Conservation (phyloP, 495 filamentous ascomycete genomes). For the Neurospora sublineolata region DNA sequence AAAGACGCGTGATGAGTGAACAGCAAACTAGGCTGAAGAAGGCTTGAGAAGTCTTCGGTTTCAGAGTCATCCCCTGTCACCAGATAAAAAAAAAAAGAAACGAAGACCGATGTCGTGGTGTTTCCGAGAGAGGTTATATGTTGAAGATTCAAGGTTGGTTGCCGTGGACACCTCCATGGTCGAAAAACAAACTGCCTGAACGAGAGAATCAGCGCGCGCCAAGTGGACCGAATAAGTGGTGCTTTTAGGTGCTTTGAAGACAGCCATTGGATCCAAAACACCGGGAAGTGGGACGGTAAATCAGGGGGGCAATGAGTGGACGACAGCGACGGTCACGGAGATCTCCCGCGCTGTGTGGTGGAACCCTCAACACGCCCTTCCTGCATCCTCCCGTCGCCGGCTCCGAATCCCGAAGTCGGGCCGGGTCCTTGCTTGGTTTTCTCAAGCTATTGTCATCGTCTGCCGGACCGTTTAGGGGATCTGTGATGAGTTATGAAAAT, state of each 20-base stretch:
- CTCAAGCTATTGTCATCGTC: background rate
- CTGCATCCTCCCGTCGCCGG: background rate
- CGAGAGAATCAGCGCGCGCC: background rate
- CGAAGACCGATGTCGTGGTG: background rate
- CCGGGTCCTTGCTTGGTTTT: background rate
- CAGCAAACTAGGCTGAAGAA: background rate
- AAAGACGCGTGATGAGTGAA: background rate
- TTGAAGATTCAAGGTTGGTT: background rate
- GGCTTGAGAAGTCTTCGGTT: background rate
- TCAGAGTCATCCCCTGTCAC: background rate
- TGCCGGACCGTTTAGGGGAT: background rate
- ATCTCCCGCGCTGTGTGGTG: background rate
- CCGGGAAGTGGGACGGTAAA: background rate
- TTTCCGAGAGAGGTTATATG: background rate
- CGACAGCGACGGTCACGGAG: background rate
- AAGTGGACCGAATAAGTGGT: background rate
- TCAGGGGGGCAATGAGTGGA: background rate
- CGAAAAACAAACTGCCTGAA: background rate
- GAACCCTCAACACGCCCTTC: background rate
- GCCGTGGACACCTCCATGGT: background rate
- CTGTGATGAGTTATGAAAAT: background rate
- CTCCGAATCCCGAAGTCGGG: background rate
- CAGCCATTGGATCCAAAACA: background rate
- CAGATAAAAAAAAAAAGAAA: background rate
- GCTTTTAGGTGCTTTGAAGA: background rate